phyloP scores from a whole-genome alignment of 805 yeast species.

The Saccharomycopsis sp. region DNA sequence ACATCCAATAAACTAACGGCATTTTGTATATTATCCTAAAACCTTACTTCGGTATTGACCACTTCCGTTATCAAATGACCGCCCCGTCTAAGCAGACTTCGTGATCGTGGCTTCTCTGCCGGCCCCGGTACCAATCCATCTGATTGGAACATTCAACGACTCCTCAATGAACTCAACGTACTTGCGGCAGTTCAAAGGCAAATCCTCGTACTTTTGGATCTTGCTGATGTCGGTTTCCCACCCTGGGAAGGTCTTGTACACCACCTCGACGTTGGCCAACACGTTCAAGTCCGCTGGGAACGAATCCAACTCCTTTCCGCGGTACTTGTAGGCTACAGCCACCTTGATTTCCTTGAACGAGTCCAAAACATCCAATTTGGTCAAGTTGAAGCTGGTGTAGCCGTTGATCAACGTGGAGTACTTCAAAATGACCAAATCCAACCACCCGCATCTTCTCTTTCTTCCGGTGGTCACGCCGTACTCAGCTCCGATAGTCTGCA shows the following conservation, averaged over 20 bases:
- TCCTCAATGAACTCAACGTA: slow-evolving; percentile 84
- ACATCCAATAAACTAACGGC: not conserved
- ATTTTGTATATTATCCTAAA: not conserved
- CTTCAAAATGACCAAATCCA: slow-evolving; percentile 89
- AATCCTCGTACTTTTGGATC: slow-evolving; percentile 60
- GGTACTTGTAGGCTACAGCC: slow-evolving; percentile 73
- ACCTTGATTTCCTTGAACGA: slow-evolving; percentile 81
- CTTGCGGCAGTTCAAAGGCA: slow-evolving; percentile 82
- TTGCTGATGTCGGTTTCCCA: slow-evolving; percentile 84
- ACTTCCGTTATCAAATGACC: not conserved
- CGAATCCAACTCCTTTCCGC: slow-evolving; percentile 65
- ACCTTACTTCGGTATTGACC: not conserved
- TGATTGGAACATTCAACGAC: slow-evolving; percentile 73
- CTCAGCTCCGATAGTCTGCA: slow-evolving; percentile 92
- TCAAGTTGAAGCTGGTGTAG: slow-evolving; percentile 88
- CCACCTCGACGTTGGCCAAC: slow-evolving; percentile 86
- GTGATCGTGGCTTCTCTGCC: slow-evolving; percentile 54
- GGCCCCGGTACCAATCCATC: slow-evolving; percentile 99
- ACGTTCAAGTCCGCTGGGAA: slow-evolving; percentile 90
- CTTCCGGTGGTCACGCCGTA: slow-evolving; percentile 98
- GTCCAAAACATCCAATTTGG: slow-evolving; percentile 93
- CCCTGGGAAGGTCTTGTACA: slow-evolving; percentile 87
- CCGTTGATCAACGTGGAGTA: slow-evolving; percentile 92
- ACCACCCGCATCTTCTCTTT: slow-evolving; percentile 99
- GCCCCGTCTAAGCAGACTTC: slow-evolving; percentile 1